Evolutionary conservation across 2,329 filamentous ascomycete species (phyloP), one percentile per base, ranked within the genome.

Genomic region (Daldinia sp.): DNA sequence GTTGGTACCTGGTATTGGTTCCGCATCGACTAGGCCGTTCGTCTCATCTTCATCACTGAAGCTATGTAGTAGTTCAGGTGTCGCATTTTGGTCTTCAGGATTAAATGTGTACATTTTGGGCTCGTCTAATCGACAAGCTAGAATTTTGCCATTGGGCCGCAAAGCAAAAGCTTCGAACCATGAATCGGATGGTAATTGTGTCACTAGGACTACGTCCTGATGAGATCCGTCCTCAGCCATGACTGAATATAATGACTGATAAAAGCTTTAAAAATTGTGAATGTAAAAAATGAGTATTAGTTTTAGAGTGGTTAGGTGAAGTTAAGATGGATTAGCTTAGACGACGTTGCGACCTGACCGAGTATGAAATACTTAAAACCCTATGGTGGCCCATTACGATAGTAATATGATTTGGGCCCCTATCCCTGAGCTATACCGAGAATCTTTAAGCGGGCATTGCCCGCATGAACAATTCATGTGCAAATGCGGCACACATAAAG

Each of bases 91-190:
- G 59, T 78, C 74, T 65, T 76, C 74, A 35, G 74, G 65, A 15
- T 73, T 50, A 30, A 77, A 75, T 59, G 72, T 75, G 68, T 78
- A 78, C 2, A 78, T 63, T 51, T 78, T 75, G 12, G 76, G 76
- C 60, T 75, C 65, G 68, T 78, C 77, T 35, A 78, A 51, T 48
- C 77, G 75, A 28, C 76, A 65, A 13, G 74, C 72, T 10, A 78
- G 60, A 18, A 78, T 71, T 13, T 72, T 74, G 64, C 77, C 76
- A 61, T 77, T 75, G n/a, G 77, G 76, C 1, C 77, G 76, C 20
- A 74, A 35, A 23, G 71, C 71, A 61, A 78, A 72, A 6, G 75
- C 74, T 55, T 78, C 76, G 58, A 78, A 77, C 76, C 76, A 78
- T 10, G 74, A 74, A 44, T 78, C 74, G 28, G 76, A 77, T 13